phyloP scores from a whole-genome alignment of 768 basidiomycete species.

The Clavulina sp. region DNA sequence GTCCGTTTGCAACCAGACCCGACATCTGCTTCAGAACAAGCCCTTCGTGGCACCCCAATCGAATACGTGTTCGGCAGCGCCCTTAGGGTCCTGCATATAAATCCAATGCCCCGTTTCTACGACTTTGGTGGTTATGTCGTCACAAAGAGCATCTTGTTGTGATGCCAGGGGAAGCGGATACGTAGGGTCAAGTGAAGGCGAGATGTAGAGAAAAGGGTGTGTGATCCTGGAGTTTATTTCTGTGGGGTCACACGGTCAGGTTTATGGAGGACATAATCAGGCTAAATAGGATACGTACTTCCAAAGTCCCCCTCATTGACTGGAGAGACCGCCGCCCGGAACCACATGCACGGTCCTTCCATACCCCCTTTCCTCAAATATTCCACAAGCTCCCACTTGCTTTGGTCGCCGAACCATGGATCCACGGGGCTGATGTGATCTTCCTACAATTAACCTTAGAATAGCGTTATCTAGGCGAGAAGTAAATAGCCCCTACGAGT shows the following conservation, averaged over 20 bases:
- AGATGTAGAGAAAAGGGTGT: neutral
- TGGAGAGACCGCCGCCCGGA: neutral
- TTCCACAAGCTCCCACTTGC: neutral
- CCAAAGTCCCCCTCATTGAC: neutral
- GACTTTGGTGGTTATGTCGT: neutral
- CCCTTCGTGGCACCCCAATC: neutral
- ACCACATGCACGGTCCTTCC: neutral
- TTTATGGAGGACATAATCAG: neutral
- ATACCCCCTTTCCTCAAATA: neutral
- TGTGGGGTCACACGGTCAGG: neutral
- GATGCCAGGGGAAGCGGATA: neutral
- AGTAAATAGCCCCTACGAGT: neutral
- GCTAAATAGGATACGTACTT: neutral
- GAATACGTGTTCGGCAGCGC: neutral
- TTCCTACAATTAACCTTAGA: too few species aligned
- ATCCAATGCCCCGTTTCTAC: neutral
- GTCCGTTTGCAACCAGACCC: too few species aligned
- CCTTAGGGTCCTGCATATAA: neutral
- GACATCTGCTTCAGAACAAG: too few species aligned
- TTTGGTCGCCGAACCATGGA: neutral
- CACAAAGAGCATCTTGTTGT: neutral
- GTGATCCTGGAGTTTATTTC: neutral
- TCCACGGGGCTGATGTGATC: neutral
- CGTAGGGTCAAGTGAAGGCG: neutral
- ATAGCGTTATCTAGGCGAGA: too few species aligned